Percentiles rank a stretch among this genome's conserved stretches.
phyloP scores from a whole-genome alignment of 1,284 basidiomycete species.

The Puccinia polysora region DNA sequence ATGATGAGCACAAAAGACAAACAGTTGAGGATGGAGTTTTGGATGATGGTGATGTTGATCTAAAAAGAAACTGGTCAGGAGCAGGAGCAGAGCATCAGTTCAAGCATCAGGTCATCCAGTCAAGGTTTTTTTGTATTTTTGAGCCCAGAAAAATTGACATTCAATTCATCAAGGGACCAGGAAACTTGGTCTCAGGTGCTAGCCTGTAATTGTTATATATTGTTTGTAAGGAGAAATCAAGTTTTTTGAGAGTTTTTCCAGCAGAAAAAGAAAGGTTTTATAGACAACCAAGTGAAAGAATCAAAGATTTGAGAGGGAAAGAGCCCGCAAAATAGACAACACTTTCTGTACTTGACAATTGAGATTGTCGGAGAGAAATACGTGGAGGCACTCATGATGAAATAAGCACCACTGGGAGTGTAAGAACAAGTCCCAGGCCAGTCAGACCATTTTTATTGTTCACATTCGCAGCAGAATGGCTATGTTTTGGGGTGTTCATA shows the following conservation, averaged over 20 bases:
- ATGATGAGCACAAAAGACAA: neutral
- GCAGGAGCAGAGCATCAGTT: neutral
- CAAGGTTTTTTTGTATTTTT: too few species aligned
- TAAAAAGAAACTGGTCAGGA: neutral
- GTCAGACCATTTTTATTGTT: neutral
- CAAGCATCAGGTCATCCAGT: too few species aligned
- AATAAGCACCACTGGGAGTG: constrained; percentile 93
- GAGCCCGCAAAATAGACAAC: constrained; percentile 73
- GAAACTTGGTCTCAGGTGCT: constrained; percentile 89
- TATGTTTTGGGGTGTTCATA: neutral
- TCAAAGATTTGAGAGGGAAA: neutral
- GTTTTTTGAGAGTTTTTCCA: neutral
- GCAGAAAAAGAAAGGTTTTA: too few species aligned
- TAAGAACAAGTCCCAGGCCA: constrained; percentile 56
- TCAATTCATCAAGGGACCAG: constrained; percentile 82
- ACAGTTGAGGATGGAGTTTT: neutral
- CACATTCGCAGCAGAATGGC: neutral
- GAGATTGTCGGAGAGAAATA: constrained; percentile 88
- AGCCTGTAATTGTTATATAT: constrained; percentile 81
- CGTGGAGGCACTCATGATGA: constrained; percentile 86
- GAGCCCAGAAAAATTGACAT: too few species aligned
- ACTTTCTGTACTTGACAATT: constrained; percentile 80
- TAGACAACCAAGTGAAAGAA: neutral
- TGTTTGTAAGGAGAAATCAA: neutral
- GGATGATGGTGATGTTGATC: neutral